A percentile compares a stretch with the other conserved stretches of the same genome.
Evolutionary conservation across 23 red algal species (phyloP).

Genomic region (Gracilaria gracilis): DNA sequence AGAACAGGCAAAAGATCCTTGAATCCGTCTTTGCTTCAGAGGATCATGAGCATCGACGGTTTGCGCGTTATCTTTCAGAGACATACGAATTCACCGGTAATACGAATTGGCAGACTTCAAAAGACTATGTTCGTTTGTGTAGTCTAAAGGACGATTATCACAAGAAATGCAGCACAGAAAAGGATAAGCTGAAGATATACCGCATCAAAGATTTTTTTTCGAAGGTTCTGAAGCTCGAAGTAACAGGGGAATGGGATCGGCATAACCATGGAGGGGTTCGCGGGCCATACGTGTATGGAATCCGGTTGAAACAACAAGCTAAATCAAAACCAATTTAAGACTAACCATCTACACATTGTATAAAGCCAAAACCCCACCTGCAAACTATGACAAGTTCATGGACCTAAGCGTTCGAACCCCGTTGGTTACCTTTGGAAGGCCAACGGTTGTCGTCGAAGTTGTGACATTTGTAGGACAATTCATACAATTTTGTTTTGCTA

Average conservation of each 20-base stretch:
- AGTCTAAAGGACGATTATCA: conserved; percentile 95
- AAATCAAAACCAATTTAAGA: not conserved
- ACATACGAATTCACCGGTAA: conserved; percentile 91
- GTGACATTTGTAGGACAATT: not conserved
- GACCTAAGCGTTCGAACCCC: not conserved
- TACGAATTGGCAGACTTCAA: conserved; percentile 73
- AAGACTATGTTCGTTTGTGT: conserved; percentile 93
- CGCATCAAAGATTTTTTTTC: conserved; percentile 94
- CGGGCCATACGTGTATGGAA: conserved; percentile 96
- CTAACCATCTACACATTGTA: not conserved
- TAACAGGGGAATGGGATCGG: conserved; percentile 98
- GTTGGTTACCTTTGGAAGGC: too few relatives aligned
- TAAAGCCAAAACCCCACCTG: not conserved
- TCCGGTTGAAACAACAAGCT: conserved; percentile 33
- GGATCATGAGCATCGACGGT: conserved; percentile 56
- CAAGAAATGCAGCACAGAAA: conserved; percentile 67
- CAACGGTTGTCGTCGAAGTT: not conserved
- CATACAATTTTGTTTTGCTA: not conserved
- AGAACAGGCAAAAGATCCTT: conserved; percentile 65
- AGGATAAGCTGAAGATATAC: conserved; percentile 87
- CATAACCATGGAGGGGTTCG: conserved; percentile 96
- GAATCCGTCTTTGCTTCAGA: conserved; percentile 41
- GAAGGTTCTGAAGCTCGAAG: conserved; percentile 88
- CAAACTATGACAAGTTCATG: not conserved
- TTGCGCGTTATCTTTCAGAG: conserved; percentile 62